Evolutionary conservation across 768 basidiomycete species (phyloP).

Genomic region (Tubosaeta brunneosetosa): DNA sequence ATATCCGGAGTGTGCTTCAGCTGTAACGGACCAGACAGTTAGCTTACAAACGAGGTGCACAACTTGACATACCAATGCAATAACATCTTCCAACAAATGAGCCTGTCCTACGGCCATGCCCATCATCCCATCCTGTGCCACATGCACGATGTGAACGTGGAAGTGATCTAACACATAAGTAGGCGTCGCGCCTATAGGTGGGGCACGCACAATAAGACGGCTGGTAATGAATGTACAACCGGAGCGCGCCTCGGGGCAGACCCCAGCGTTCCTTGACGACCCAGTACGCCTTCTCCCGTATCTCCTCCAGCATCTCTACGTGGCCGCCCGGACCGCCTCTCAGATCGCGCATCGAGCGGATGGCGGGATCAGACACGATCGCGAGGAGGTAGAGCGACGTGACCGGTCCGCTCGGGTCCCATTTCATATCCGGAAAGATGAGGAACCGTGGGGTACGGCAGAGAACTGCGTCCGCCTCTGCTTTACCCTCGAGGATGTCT

Average conservation of each 20-base stretch:
- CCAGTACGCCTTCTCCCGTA: slow-evolving; percentile 50
- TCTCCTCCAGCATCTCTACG: slow-evolving; percentile 59
- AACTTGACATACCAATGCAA: slow-evolving; percentile 61
- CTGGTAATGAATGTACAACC: slow-evolving; percentile 92
- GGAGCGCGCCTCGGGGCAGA: slow-evolving; percentile 53
- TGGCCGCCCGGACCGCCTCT: slow-evolving; percentile 43
- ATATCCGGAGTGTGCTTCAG: slow-evolving; percentile 58
- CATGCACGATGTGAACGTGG: slow-evolving; percentile 89
- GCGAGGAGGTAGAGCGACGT: slow-evolving; percentile 82
- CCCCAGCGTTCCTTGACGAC: slow-evolving; percentile 64
- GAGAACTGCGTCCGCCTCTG: slow-evolving; percentile 72
- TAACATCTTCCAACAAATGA: slow-evolving; percentile 88
- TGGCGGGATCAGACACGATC: slow-evolving; percentile 54
- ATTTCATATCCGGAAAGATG: slow-evolving; percentile 95
- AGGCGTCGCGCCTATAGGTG: not conserved
- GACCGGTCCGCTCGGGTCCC: slow-evolving; percentile 70
- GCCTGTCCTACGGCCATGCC: slow-evolving; percentile 89
- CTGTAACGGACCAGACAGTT: slow-evolving; percentile 35
- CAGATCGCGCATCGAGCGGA: slow-evolving; percentile 78
- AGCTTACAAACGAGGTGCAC: not conserved
- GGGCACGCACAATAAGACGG: slow-evolving; percentile 84
- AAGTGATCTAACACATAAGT: slow-evolving; percentile 65
- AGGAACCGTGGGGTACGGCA: slow-evolving; percentile 62
- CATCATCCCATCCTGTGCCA: slow-evolving; percentile 48
- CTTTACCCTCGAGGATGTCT: slow-evolving; percentile 71